Evolutionary conservation across 306 rosid species (phyloP).

Genomic region (Sophora flavescens): DNA sequence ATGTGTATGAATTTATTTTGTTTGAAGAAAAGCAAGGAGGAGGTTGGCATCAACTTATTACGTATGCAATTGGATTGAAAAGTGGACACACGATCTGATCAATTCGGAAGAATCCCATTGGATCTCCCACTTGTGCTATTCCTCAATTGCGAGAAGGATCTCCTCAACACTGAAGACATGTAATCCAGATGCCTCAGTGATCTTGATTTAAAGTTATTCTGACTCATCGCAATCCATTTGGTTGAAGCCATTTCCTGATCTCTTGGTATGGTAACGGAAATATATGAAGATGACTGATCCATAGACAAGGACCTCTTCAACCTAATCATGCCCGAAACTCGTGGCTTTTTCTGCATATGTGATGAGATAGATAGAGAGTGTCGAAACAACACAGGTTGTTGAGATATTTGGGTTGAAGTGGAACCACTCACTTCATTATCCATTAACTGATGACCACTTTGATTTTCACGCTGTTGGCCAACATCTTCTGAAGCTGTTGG

Average conservation of each 20-base stretch:
- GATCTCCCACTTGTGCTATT: slow-evolving; percentile 30
- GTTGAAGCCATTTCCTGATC: slow-evolving; percentile 33
- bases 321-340: background rate
- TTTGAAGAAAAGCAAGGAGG: slow-evolving; percentile 1
- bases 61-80: too few relatives aligned
- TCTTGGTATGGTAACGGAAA: slow-evolving; percentile 37
- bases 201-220: slow-evolving; percentile 23
- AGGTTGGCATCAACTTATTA: background rate
- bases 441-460: background rate
- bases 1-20: slow-evolving; percentile 5
- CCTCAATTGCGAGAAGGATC: slow-evolving; percentile 53
- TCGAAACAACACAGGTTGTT: slow-evolving; percentile 19
- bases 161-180: slow-evolving; percentile 43
- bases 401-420: background rate
- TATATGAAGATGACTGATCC: slow-evolving; percentile 47
- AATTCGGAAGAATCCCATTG: slow-evolving; percentile 42
- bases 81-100: slow-evolving; percentile 17
- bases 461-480: background rate
- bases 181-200: slow-evolving; percentile 50
- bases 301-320: slow-evolving; percentile 61
- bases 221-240: background rate
- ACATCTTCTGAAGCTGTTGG: background rate
- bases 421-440: background rate
- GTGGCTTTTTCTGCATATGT: slow-evolving; percentile 16
- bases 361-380: slow-evolving; percentile 40